Percentiles rank a stretch among this genome's conserved stretches.
phyloP scores from a whole-genome alignment of 192 early-diverging fungal genomes.

The Linnemannia zychae region DNA sequence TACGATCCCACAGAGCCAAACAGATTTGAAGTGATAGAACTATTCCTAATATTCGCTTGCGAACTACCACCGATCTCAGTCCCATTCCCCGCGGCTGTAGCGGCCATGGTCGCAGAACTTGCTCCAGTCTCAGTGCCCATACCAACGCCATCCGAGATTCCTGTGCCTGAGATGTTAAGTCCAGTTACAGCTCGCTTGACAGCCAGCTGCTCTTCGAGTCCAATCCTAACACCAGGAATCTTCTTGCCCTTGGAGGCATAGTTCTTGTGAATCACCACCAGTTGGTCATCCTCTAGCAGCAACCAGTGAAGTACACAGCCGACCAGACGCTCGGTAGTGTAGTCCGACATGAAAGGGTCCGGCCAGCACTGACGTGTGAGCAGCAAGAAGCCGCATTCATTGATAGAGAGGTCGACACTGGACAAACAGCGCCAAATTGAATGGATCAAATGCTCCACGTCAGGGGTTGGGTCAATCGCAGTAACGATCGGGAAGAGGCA shows the following conservation, averaged over 20 bases:
- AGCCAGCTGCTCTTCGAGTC: slow-evolving; percentile 40
- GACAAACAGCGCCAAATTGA: slow-evolving; percentile 63
- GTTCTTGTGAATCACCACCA: slow-evolving; percentile 61
- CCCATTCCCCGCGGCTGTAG: slow-evolving; percentile 7
- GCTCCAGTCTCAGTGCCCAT: background rate
- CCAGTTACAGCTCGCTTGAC: slow-evolving; percentile 4
- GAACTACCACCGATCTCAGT: background rate
- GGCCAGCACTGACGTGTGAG: slow-evolving; percentile 68
- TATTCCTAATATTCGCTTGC: slow-evolving; percentile 12
- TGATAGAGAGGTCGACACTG: slow-evolving; percentile 65
- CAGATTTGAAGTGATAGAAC: slow-evolving; percentile 24
- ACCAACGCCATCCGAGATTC: background rate
- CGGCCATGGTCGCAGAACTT: background rate
- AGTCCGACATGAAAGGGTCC: slow-evolving; percentile 69
- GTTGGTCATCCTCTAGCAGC: slow-evolving; percentile 65
- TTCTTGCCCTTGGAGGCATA: slow-evolving; percentile 55
- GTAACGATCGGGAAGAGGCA: slow-evolving; percentile 66
- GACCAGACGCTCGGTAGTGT: slow-evolving; percentile 63
- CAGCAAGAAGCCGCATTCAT: slow-evolving; percentile 67
- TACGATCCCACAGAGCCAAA: slow-evolving; percentile 59
- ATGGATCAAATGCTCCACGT: slow-evolving; percentile 66
- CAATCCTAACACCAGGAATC: slow-evolving; percentile 53
- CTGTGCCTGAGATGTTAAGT: background rate
- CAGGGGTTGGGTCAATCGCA: slow-evolving; percentile 64
- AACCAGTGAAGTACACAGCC: slow-evolving; percentile 64